Conservation (phyloP, 129 eudicot genomes). For the Artemisia annua region DNA sequence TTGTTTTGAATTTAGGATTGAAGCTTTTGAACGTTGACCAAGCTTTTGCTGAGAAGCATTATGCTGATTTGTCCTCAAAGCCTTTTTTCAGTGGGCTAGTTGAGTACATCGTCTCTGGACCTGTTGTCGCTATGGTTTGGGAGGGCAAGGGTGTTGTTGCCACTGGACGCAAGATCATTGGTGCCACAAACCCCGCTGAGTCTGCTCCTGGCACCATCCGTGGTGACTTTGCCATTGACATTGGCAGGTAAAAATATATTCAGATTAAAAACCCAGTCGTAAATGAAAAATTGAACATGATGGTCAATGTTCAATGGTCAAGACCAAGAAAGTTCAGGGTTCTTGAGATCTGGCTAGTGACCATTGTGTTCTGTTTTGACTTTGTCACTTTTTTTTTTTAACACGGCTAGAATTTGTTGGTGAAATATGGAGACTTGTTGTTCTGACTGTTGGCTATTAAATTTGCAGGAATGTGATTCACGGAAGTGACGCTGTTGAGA, state of each 20-base stretch:
- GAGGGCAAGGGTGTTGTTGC: constrained; percentile 82
- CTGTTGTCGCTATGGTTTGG: constrained; percentile 98
- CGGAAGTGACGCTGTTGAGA: constrained; percentile 94
- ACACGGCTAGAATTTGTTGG: background rate
- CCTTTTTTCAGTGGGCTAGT: constrained; percentile 86
- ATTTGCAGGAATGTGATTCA: constrained; percentile 86
- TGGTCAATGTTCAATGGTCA: background rate
- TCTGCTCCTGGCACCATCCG: constrained; percentile 99
- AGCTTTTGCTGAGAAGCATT: constrained; percentile 87
- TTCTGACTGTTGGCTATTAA: background rate
- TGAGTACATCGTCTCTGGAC: constrained; percentile 90
- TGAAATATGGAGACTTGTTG: background rate
- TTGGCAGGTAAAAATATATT: constrained; percentile 42
- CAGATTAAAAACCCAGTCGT: background rate
- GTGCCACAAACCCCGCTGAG: constrained; percentile 91
- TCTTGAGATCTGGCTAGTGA: background rate
- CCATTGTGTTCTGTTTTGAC: background rate
- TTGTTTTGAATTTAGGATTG: constrained; percentile 45
- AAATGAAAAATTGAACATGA: background rate
- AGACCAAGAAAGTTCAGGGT: background rate
- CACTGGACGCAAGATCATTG: constrained; percentile 89
- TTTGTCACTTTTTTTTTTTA: background rate
- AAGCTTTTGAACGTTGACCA: constrained; percentile 76
- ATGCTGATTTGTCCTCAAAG: constrained; percentile 84
- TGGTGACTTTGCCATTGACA: constrained; percentile 91